Conservation (phyloP, 2,329 filamentous ascomycete species). For the Samsoniella hepiali region DNA sequence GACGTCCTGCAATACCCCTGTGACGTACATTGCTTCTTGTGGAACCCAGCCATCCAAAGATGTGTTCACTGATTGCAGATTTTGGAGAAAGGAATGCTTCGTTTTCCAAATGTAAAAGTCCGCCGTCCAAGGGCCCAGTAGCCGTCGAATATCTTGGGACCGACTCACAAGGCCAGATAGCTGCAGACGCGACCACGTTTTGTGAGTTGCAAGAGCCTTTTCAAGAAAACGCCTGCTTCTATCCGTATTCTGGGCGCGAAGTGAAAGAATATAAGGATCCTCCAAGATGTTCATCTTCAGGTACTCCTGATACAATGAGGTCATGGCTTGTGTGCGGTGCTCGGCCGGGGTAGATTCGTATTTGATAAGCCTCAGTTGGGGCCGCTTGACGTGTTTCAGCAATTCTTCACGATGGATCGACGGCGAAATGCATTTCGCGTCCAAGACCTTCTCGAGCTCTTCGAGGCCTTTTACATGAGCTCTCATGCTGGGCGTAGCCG, state of each 20-base stretch:
- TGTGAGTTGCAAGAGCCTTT: constrained; percentile 38
- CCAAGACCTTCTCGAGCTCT: constrained; percentile 64
- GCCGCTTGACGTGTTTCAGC: constrained; percentile 64
- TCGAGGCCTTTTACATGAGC: constrained; percentile 54
- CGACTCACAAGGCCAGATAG: constrained; percentile 53
- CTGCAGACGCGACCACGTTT: constrained; percentile 53
- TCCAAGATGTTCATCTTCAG: constrained; percentile 50
- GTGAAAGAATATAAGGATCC: constrained; percentile 57
- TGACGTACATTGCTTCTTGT: constrained; percentile 56
- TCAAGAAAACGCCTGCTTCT: constrained; percentile 38
- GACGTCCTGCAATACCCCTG: constrained; percentile 41
- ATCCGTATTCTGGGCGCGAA: constrained; percentile 42
- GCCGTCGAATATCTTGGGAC: constrained; percentile 46
- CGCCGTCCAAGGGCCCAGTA: constrained; percentile 66
- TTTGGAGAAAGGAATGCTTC: constrained; percentile 35
- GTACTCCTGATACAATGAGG: constrained; percentile 41
- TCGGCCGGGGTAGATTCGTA: constrained; percentile 28
- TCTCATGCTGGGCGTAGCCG: constrained; percentile 71
- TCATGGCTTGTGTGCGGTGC: constrained; percentile 37
- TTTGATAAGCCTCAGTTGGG: constrained; percentile 44
- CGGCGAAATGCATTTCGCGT: constrained; percentile 67
- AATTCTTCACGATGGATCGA: constrained; percentile 67
- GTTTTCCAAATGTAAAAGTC: constrained; percentile 61
- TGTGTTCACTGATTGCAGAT: constrained; percentile 21
- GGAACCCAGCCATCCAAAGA: constrained; percentile 42